A percentile compares a stretch with the other conserved stretches of the same genome.
Evolutionary conservation across 129 eudicot species (phyloP).

Genomic region (Flaveria sonorensis): DNA sequence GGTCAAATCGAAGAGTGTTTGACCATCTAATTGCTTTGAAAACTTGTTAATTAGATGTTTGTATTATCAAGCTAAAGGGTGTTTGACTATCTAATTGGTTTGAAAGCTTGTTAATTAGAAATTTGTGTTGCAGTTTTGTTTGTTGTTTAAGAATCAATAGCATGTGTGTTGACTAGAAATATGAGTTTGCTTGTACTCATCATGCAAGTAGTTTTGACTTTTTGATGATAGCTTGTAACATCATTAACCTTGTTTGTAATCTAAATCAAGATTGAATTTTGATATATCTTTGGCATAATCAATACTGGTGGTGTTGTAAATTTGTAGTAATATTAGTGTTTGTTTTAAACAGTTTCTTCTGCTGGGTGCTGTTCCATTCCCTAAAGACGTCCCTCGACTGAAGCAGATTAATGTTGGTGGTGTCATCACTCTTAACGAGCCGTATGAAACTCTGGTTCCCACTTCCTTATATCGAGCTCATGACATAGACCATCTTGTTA

Average conservation of each 20-base stretch:
- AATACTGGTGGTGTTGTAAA: too few relatives aligned
- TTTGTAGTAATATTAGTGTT: background rate
- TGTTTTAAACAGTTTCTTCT: conserved; percentile 59
- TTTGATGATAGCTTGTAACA: conserved; percentile 3
- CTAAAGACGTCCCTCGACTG: conserved; percentile 72
- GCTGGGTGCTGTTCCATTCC: conserved; percentile 95
- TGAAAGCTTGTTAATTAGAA: conserved; percentile 5
- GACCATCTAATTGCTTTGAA: background rate
- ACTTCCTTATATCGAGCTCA: conserved; percentile 76
- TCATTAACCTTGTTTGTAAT: background rate
- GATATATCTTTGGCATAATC: background rate
- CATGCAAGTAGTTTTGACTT: conserved; percentile 12
- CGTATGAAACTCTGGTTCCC: conserved; percentile 87
- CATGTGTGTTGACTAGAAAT: background rate
- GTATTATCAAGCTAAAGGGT: conserved; percentile 14
- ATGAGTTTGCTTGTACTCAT: background rate
- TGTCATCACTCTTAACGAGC: conserved; percentile 88
- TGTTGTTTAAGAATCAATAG: conserved; percentile 7
- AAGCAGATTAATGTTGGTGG: conserved; percentile 94
- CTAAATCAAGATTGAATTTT: background rate
- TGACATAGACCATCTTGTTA: conserved; percentile 89
- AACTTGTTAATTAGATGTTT: background rate
- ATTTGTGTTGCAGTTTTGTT: conserved; percentile 3
- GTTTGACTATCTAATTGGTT: conserved; percentile 9
- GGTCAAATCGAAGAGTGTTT: conserved; percentile 23